These are phyloP conservation scores for Botrytis tulipae DNA, from an alignment of 2,329 filamentous ascomycete species.

Conservation along the genomic window DNA sequence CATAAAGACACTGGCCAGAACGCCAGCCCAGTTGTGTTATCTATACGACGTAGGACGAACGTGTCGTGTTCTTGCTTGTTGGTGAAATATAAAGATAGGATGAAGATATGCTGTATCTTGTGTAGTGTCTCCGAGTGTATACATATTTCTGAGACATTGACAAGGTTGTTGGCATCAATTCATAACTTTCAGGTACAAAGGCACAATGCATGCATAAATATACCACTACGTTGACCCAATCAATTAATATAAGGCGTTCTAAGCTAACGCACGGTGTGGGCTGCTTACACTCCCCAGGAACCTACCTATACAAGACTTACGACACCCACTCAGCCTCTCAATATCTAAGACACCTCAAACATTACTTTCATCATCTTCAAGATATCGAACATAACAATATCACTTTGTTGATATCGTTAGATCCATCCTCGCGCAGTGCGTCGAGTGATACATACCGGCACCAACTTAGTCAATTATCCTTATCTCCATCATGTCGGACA, in stretches of 20 bases:
- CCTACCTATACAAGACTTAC: conserved; percentile 1
- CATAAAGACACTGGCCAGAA: not conserved
- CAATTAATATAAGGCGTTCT: not conserved
- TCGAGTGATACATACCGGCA: conserved; percentile 16
- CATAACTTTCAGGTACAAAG: not conserved
- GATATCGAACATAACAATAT: not conserved
- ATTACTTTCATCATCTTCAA: not conserved
- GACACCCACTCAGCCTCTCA: not conserved
- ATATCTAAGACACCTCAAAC: not conserved
- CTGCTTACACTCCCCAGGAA: conserved; percentile 5
- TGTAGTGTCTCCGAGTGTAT: not conserved
- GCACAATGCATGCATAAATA: conserved; percentile 1
- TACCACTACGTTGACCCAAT: not conserved
- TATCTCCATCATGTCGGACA: conserved; percentile 16
- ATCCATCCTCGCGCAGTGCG: conserved; percentile 20
- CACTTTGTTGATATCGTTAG: not conserved
- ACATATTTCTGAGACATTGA: not conserved
- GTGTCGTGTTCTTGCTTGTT: not conserved
- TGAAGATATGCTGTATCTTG: conserved; percentile 3
- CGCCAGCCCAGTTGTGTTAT: not conserved
- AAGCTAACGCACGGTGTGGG: not conserved
- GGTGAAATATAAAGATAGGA: not conserved
- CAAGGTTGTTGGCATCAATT: not conserved
- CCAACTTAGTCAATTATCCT: not conserved
- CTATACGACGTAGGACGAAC: not conserved